Percentiles rank a stretch among this genome's conserved stretches.
phyloP scores from a whole-genome alignment of 1,284 basidiomycete genomes.

The Exobasidium rhododendri region DNA sequence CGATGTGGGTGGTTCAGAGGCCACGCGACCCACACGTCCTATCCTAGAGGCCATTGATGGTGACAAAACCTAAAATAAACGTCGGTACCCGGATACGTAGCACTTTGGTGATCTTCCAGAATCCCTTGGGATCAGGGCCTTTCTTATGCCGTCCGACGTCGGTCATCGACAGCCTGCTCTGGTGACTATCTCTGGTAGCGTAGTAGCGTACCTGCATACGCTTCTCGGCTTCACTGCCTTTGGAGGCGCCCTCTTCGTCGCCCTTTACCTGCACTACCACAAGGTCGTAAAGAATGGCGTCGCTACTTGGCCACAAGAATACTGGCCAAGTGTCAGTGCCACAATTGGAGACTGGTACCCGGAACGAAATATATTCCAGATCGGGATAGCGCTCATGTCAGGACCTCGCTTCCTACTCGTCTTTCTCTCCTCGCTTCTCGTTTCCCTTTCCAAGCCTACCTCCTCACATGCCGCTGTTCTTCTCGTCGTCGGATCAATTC shows the following conservation, averaged over 20 bases:
- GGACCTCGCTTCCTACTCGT: constrained; percentile 77
- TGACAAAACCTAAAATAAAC: no score
- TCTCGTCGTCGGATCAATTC: constrained; percentile 66
- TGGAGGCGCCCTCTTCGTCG: constrained; percentile 66
- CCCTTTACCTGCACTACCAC: constrained; percentile 71
- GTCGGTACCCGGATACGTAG: no score
- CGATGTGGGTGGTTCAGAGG: no score
- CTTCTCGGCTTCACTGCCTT: constrained; percentile 71
- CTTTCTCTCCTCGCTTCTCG: constrained; percentile 62
- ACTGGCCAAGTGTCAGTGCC: constrained; percentile 88
- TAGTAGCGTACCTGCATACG: constrained; percentile 63
- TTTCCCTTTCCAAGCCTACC: constrained; percentile 28
- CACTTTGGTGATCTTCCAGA: no score
- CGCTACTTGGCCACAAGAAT: constrained; percentile 78
- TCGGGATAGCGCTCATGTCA: constrained; percentile 72
- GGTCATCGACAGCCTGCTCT: constrained; percentile 19
- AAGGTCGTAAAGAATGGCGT: constrained; percentile 85
- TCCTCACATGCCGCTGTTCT: constrained; percentile 54
- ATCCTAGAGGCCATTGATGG: no score
- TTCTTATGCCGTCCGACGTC: constrained; percentile 13
- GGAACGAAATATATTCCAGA: constrained; percentile 73
- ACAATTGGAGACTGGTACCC: constrained; percentile 57
- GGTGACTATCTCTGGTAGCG: constrained; percentile 32
- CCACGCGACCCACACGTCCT: no score
- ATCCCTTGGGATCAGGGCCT: no score